Evolutionary conservation across 306 rosid species (phyloP).

Genomic region (Cicer bijugum): DNA sequence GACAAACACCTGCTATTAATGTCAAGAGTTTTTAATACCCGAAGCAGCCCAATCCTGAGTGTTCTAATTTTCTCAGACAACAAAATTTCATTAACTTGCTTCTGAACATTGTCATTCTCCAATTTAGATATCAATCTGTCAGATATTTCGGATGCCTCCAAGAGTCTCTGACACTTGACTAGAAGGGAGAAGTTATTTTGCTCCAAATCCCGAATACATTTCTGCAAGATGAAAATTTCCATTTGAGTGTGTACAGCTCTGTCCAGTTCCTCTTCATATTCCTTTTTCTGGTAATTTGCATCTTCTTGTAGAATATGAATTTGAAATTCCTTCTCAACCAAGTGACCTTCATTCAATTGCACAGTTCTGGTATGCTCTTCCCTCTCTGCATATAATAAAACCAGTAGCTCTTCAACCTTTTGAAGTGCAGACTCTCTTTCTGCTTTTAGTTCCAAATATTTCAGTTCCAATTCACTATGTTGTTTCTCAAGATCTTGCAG

Average conservation of each 20-base stretch:
- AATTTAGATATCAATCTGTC: slow-evolving; percentile 61
- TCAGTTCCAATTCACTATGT: slow-evolving; percentile 53
- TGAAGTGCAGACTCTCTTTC: slow-evolving; percentile 74
- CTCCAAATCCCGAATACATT: slow-evolving; percentile 64
- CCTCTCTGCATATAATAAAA: slow-evolving; percentile 66
- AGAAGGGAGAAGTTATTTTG: slow-evolving; percentile 56
- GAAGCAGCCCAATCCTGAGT: slow-evolving; percentile 68
- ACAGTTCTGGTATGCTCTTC: slow-evolving; percentile 62
- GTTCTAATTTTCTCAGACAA: slow-evolving; percentile 54
- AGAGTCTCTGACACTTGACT: slow-evolving; percentile 64
- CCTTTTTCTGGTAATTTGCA: slow-evolving; percentile 58
- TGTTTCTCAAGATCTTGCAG: slow-evolving; percentile 63
- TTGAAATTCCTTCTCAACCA: slow-evolving; percentile 67
- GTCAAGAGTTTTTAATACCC: slow-evolving; percentile 58
- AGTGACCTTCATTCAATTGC: slow-evolving; percentile 52
- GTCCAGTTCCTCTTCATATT: slow-evolving; percentile 72
- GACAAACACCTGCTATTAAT: slow-evolving; percentile 38
- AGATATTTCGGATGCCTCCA: slow-evolving; percentile 63
- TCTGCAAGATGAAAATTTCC: slow-evolving; percentile 70
- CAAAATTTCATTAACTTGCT: slow-evolving; percentile 53
- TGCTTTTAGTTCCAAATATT: slow-evolving; percentile 53
- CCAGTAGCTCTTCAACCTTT: slow-evolving; percentile 72
- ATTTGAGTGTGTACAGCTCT: slow-evolving; percentile 60
- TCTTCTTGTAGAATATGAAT: slow-evolving; percentile 65
- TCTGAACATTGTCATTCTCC: slow-evolving; percentile 60